Base-by-base conservation (phyloP, 352 stramenopile genomes). In the Phytophthora pseudosyringae region DNA sequence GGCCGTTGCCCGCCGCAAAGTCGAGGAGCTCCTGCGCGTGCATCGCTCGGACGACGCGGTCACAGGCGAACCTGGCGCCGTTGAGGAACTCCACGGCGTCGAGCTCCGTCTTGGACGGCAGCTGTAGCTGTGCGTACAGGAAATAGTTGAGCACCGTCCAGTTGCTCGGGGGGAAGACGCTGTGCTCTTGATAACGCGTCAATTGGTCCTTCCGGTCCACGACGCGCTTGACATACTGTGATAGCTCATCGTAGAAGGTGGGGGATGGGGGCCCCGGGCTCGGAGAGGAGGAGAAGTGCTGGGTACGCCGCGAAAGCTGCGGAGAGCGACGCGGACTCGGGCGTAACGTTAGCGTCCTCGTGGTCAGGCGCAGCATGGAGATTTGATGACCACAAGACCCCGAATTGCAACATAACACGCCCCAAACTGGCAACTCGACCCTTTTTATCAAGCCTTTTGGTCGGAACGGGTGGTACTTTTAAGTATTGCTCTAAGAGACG, bases 51-150 rank as follows among this genome's bases (percentile, higher is more conserved):
- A 77, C 67, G 21, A 64, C 65, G 21, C 70, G 47, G 16, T 80
- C 72, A 35, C 60, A 69, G 31, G 72, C 72, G 41, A 80, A 78
- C 32, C 62, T 56, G 9, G 75, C 75, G 29, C 75, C 75, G 11
- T 72, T 60, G 4, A 83, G 52, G 40, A 83, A 83, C n/a, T 83
- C 75, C 1, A 77, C 47, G 9, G 64, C 69, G 62, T 83, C 75
- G 38, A 83, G 66, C 47, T 79, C 51, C 13, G 75, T 81, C 29
- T 67, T 55, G 26, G 40, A 21, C 2, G 75, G 75, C 52, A 76
- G 13, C 52, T 83, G 71, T 45, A 83, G 52, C 40, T 75, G 64
- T 1, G 65, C 53, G 36, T 69, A 81, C 10, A 76, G 44, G 2
- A 71, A 59, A 43, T 70, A 73, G 61, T 71, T 71, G 18, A 35